Percentiles rank a stretch among this genome's conserved stretches.
phyloP scores from a whole-genome alignment of 2,329 filamentous ascomycete genomes.

The Phoma sp. region DNA sequence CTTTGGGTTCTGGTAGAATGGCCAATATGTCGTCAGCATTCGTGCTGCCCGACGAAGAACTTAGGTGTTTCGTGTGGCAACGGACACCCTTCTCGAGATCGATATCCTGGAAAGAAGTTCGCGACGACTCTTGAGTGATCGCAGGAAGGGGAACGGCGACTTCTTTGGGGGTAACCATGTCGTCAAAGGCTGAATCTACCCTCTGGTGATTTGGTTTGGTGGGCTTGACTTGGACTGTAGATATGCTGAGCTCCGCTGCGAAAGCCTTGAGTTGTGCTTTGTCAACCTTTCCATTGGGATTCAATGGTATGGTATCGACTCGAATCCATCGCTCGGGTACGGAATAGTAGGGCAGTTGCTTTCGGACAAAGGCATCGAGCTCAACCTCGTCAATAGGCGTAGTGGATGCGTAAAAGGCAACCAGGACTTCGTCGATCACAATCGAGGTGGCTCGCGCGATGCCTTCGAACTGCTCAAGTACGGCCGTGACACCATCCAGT shows the following conservation, averaged over 20 bases:
- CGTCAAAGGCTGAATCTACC: slow-evolving; percentile 13
- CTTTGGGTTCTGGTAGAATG: slow-evolving; percentile 17
- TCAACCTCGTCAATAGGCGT: slow-evolving; percentile 34
- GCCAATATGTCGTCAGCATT: slow-evolving; percentile 15
- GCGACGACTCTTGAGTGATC: neutral
- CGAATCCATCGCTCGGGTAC: slow-evolving; percentile 58
- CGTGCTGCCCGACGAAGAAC: slow-evolving; percentile 18
- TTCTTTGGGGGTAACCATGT: slow-evolving; percentile 15
- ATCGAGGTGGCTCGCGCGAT: slow-evolving; percentile 59
- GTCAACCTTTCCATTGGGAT: slow-evolving; percentile 65
- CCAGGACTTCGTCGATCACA: slow-evolving; percentile 57
- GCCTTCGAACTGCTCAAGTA: slow-evolving; percentile 51
- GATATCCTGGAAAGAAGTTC: neutral
- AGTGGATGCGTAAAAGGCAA: slow-evolving; percentile 59
- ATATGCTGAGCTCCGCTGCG: slow-evolving; percentile 2
- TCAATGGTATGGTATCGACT: slow-evolving; percentile 58
- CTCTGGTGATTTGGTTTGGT: slow-evolving; percentile 3
- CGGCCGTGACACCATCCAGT: slow-evolving; percentile 62
- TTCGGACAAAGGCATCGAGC: slow-evolving; percentile 52
- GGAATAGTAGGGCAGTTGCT: slow-evolving; percentile 63
- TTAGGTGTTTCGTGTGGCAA: slow-evolving; percentile 18
- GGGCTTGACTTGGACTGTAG: slow-evolving; percentile 7
- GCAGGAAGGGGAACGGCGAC: slow-evolving; percentile 8
- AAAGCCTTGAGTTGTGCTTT: slow-evolving; percentile 56
- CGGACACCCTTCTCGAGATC: slow-evolving; percentile 23